Evolutionary conservation across 345 rosid genomes (phyloP), one percentile per base, ranked within the genome.

Genomic region (Firmiana major): DNA sequence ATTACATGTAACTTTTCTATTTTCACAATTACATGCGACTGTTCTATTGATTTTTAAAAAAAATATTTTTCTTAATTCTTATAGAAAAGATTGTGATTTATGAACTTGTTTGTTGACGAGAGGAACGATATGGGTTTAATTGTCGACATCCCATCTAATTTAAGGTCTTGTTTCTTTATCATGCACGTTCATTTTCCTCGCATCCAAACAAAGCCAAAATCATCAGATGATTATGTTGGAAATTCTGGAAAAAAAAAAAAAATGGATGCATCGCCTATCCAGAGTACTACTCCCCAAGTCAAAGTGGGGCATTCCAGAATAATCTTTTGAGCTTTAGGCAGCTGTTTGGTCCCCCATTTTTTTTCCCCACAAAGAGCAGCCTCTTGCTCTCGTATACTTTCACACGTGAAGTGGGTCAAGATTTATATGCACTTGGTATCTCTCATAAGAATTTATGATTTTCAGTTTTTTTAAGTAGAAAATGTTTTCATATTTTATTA

Each of bases 121-220:
- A 51, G 34, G 5, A 21, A 22, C 55, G 5, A 51, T 16, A 51
- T 16, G n/a, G 69, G 55, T 51, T 51, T 16, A 51, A 63, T 31
- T 31, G 67, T 68, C 63, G 31, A 71, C 75, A 53, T 62, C 63
- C 75, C 19, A 10, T 71, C 28, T 53, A 9, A 19, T 38, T 53
- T 11, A 68, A 53, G 63, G 28, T 36, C 28, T 5, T n/a, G 17
- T n/a, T 17, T 71, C 28, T 10, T 71, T n/a, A 34, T 21, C 12
- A 8, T 19, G 4, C 46, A 40, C 40, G 22, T 54, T 19, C 34
- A 51, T 72, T 72, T 74, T 67, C 63, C 57, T 38, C 28, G 60
- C 68, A 43, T 78, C 65, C 74, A 77, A 77, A 77, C 63, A 81
- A 42, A 36, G n/a, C 38, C 57, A n/a, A 48, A 72, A 54, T 76